Conservation (phyloP, 768 basidiomycete species). For the Phallus indusiatus region DNA sequence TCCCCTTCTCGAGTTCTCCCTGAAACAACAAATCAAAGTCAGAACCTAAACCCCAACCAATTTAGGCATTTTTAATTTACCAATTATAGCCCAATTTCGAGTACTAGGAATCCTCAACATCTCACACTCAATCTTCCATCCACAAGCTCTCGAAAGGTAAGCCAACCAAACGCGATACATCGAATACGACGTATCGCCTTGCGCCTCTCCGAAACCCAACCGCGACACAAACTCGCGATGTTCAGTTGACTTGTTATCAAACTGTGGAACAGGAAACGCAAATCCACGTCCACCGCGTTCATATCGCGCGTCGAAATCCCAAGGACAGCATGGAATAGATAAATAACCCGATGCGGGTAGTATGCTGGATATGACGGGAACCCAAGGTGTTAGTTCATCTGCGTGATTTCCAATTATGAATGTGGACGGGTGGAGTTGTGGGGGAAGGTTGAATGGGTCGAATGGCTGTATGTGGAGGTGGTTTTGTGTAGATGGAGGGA, state of each 20-base stretch:
- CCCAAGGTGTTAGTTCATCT: constrained; percentile 94
- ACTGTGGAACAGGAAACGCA: constrained; percentile 16
- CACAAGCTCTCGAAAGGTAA: constrained; percentile 56
- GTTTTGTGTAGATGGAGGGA: constrained; percentile 52
- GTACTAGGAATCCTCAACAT: constrained; percentile 85
- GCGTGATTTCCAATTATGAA: constrained; percentile 95
- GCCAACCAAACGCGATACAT: constrained; percentile 86
- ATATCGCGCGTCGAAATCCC: constrained; percentile 63
- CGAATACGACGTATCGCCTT: constrained; percentile 61
- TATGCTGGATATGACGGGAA: constrained; percentile 69
- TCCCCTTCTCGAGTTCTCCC: constrained; percentile 19
- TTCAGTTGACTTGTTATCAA: constrained; percentile 19
- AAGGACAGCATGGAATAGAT: constrained; percentile 88
- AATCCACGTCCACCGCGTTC: constrained; percentile 34
- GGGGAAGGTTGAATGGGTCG: constrained; percentile 39
- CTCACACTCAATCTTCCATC: constrained; percentile 85
- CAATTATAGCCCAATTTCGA: constrained; percentile 85
- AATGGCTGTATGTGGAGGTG: constrained; percentile 61
- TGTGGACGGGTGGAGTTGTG: constrained; percentile 29
- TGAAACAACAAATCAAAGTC: constrained; percentile 19
- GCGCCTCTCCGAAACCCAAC: constrained; percentile 51
- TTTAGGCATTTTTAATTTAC: constrained; percentile 35
- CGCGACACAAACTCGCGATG: constrained; percentile 23
- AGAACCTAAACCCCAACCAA: constrained; percentile 1
- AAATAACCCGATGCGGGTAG: constrained; percentile 56